Evolutionary conservation across 352 stramenopile genomes (phyloP).

Genomic region (Phytophthora sansomeana): DNA sequence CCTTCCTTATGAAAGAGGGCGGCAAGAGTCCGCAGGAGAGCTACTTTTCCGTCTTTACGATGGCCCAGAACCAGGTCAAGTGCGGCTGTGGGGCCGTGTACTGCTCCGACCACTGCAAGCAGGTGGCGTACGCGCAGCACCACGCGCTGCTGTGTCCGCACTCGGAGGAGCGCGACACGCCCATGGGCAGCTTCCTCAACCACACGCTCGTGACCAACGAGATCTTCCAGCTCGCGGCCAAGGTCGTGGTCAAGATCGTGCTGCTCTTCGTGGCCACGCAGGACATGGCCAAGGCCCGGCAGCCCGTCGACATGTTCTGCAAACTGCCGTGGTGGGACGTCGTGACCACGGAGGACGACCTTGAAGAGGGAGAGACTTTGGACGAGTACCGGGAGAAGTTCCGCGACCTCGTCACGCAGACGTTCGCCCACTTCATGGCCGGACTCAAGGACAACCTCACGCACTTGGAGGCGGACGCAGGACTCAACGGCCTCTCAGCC

Average conservation of each 20-base stretch:
- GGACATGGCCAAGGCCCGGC: conserved; percentile 57
- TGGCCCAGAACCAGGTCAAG: conserved; percentile 61
- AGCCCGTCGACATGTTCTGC: conserved; percentile 90
- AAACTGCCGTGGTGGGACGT: conserved; percentile 93
- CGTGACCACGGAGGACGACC: conserved; percentile 73
- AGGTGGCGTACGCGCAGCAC: conserved; percentile 71
- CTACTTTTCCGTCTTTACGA: conserved; percentile 76
- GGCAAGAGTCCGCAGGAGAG: conserved; percentile 69
- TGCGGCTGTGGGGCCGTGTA: conserved; percentile 85
- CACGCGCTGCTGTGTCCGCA: conserved; percentile 84
- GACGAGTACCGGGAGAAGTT: conserved; percentile 77
- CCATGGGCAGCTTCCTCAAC: conserved; percentile 85
- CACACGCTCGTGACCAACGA: conserved; percentile 92
- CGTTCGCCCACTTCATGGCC: conserved; percentile 57
- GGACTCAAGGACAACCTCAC: conserved; percentile 67
- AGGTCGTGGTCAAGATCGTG: conserved; percentile 86
- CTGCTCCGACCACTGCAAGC: conserved; percentile 83
- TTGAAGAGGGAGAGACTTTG: conserved; percentile 66
- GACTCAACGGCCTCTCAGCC: conserved; percentile 65
- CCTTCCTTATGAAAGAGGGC: conserved; percentile 71
- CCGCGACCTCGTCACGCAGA: conserved; percentile 65
- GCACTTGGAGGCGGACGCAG: conserved; percentile 49
- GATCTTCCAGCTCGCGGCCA: conserved; percentile 93
- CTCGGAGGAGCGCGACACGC: conserved; percentile 44
- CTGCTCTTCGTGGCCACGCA: conserved; percentile 63